phyloP scores from a whole-genome alignment of 305 asterid species.

The Solanum hybrid region DNA sequence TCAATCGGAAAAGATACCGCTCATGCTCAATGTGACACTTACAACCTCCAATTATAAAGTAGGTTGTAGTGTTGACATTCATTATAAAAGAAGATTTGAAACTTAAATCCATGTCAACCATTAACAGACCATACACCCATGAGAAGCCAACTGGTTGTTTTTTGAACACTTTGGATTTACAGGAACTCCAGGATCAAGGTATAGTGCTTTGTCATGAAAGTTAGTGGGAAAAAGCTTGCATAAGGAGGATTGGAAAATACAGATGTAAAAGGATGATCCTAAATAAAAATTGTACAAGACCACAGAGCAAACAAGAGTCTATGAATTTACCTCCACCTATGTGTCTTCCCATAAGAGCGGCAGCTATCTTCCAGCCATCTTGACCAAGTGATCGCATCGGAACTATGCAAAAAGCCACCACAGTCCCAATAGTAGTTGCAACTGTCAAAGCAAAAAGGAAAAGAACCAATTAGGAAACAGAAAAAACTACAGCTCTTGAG shows the following conservation, averaged over 20 bases:
- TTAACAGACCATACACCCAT: not conserved
- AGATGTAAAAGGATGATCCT: not conserved
- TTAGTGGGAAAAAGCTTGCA: not conserved
- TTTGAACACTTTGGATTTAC: not conserved
- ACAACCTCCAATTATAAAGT: not conserved
- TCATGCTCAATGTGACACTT: not conserved
- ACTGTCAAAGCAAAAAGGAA: slow-evolving; percentile 26
- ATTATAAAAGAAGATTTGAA: not conserved
- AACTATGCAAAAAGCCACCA: slow-evolving; percentile 58
- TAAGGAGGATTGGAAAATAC: not conserved
- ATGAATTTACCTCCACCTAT: slow-evolving; percentile 78
- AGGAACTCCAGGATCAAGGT: not conserved
- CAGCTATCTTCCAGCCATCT: slow-evolving; percentile 94
- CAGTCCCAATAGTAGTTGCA: slow-evolving; percentile 82
- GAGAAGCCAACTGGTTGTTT: not conserved
- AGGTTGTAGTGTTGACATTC: not conserved
- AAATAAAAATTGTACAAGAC: not conserved
- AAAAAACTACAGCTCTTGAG: not conserved
- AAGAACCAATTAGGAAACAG: not conserved
- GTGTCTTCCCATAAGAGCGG: slow-evolving; percentile 96
- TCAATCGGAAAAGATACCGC: not conserved
- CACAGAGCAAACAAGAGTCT: not conserved
- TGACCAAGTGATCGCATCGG: slow-evolving; percentile 83
- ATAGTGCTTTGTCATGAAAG: not conserved
- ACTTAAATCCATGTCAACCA: not conserved